Percentiles rank a stretch among this genome's conserved stretches.
These are phyloP conservation scores for Apodospora peruviana DNA, from an alignment of 495 filamentous ascomycete genomes.

Conservation along the genomic window DNA sequence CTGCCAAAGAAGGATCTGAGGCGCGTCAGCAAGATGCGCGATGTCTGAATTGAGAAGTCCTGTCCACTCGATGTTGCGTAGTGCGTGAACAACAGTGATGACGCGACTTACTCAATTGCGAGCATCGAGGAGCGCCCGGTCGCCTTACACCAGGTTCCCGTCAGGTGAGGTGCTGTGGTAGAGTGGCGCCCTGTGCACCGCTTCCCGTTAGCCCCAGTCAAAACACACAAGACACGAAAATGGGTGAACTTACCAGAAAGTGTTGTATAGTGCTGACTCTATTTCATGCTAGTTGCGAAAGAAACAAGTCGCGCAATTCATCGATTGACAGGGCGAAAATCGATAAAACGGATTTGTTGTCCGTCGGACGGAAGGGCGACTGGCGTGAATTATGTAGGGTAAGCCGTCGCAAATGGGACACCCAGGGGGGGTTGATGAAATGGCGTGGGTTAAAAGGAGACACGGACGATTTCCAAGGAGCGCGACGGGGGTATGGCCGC, in stretches of 20 bases:
- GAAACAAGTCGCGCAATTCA: too few species aligned
- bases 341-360: too few species aligned
- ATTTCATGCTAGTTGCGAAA: too few species aligned
- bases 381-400: not conserved
- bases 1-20: conserved; percentile 23
- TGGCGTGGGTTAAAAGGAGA: not conserved
- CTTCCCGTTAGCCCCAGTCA: not conserved
- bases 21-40: conserved; percentile 6
- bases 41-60: conserved; percentile 2
- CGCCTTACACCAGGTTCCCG: not conserved
- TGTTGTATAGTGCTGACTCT: too few species aligned
- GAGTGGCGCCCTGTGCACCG: not conserved
- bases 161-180: not conserved
- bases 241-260: not conserved
- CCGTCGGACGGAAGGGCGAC: too few species aligned
- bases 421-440: not conserved
- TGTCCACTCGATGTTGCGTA: not conserved
- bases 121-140: conserved; percentile 19
- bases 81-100: not conserved
- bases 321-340: too few species aligned
- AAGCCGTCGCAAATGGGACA: too few species aligned
- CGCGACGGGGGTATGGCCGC: not conserved
- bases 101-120: conserved; percentile 25
- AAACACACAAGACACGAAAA: not conserved
- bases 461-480: too few species aligned